Conservation (phyloP, 1,284 basidiomycete species). For the Peniophora sp. region DNA sequence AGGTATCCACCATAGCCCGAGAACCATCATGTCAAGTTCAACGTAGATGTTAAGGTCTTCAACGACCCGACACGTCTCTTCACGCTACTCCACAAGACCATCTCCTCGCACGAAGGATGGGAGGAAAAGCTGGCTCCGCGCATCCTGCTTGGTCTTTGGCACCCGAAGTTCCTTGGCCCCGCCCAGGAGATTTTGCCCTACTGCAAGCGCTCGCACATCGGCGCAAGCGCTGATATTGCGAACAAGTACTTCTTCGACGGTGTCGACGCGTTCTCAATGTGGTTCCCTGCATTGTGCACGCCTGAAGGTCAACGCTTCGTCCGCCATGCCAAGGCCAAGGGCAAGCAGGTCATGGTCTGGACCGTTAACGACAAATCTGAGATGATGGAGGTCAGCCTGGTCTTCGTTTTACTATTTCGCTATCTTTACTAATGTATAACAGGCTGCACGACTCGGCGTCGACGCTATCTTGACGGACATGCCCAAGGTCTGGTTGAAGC, state of each 20-base stretch:
- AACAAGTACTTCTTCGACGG: slow-evolving; percentile 87
- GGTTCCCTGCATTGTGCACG: slow-evolving; percentile 70
- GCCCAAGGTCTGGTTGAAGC: slow-evolving; percentile 69
- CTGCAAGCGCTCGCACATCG: slow-evolving; percentile 84
- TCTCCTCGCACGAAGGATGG: slow-evolving; percentile 70
- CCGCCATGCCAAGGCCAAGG: slow-evolving; percentile 68
- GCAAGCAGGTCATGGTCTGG: slow-evolving; percentile 93
- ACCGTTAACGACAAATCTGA: slow-evolving; percentile 89
- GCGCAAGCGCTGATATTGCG: slow-evolving; percentile 60
- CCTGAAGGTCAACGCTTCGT: slow-evolving; percentile 44
- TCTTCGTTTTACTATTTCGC: not conserved
- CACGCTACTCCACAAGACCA: slow-evolving; percentile 70
- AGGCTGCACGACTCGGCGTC: slow-evolving; percentile 88
- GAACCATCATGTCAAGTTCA: slow-evolving; percentile 81
- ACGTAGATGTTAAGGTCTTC: slow-evolving; percentile 91
- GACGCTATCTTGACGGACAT: slow-evolving; percentile 87
- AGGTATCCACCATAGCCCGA: slow-evolving; percentile 47
- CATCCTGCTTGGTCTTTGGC: slow-evolving; percentile 89
- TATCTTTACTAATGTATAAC: not conserved
- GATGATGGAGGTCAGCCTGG: slow-evolving; percentile 79
- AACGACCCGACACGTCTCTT: slow-evolving; percentile 90
- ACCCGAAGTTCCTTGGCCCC: slow-evolving; percentile 80
- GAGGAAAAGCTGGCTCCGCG: slow-evolving; percentile 80
- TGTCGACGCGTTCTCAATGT: slow-evolving; percentile 86
- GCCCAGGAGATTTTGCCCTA: slow-evolving; percentile 77